Evolutionary conservation across 345 rosid genomes (phyloP).

Genomic region (Euphorbia peplus): DNA sequence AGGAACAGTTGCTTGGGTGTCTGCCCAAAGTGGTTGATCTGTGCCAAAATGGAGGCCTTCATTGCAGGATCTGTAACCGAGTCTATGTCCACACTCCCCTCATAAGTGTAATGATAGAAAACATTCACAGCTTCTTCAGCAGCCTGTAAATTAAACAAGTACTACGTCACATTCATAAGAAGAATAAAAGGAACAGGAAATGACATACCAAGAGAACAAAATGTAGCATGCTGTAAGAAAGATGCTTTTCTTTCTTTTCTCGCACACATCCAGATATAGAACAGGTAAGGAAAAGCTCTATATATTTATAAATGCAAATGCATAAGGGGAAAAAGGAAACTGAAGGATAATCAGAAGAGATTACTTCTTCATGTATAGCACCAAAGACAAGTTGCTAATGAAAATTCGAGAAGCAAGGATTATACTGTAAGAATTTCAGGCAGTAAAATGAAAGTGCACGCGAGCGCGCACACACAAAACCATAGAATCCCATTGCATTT

Average conservation of each 20-base stretch:
- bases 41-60: slow-evolving; percentile 99
- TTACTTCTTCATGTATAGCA: no score
- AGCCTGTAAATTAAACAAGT: slow-evolving; percentile 51
- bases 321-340: not conserved
- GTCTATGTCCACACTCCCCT: slow-evolving; percentile 99
- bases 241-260: not conserved
- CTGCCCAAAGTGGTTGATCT: slow-evolving; percentile 98
- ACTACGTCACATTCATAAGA: slow-evolving; percentile 11
- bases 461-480: not conserved
- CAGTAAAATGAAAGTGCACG: no score
- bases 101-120: slow-evolving; percentile 98
- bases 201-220: not conserved
- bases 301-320: no score
- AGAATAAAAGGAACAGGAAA: not conserved
- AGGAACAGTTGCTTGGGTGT: slow-evolving; percentile 97
- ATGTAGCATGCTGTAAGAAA: no score
- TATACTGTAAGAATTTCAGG: not conserved
- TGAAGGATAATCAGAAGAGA: not conserved
- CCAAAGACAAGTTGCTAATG: no score
- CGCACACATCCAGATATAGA: no score
- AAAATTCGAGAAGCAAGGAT: not conserved
- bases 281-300: not conserved
- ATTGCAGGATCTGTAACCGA: slow-evolving; percentile 94
- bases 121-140: slow-evolving; percentile 99
- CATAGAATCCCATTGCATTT: no score